Percentiles rank a stretch among this genome's conserved stretches.
These are phyloP conservation scores for Spinellus fusiger DNA, from an alignment of 192 early-diverging fungal species.

Conservation along the genomic window DNA sequence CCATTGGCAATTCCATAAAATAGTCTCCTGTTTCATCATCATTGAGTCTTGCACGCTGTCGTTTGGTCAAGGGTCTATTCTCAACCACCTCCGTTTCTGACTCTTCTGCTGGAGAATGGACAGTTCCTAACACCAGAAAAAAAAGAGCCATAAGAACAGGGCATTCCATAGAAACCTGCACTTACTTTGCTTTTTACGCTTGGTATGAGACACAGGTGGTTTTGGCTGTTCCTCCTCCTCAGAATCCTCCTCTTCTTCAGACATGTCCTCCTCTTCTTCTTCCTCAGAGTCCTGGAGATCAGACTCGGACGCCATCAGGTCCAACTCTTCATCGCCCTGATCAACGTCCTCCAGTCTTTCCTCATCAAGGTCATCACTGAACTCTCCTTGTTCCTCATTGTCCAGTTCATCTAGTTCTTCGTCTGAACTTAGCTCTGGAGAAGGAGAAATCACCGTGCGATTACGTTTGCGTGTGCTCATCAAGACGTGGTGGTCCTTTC, in stretches of 20 bases:
- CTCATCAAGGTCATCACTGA: constrained; percentile 17
- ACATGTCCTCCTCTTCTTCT: constrained; percentile 1
- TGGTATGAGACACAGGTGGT: background rate
- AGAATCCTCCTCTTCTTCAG: constrained; percentile 5
- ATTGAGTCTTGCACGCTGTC: constrained; percentile 64
- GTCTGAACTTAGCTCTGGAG: background rate
- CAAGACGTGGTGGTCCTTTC: background rate
- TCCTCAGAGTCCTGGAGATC: constrained; percentile 10
- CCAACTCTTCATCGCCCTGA: background rate
- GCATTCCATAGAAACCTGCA: background rate
- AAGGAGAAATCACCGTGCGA: background rate
- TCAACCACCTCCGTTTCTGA: constrained; percentile 21
- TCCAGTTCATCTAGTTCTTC: constrained; percentile 14
- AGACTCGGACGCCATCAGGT: constrained; percentile 3
- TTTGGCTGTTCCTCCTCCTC: background rate
- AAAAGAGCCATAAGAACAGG: background rate
- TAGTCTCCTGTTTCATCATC: constrained; percentile 52
- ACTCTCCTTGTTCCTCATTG: constrained; percentile 5
- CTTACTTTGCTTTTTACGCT: background rate
- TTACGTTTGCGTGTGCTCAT: background rate
- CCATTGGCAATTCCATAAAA: constrained; percentile 57
- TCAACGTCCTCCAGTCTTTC: constrained; percentile 11
- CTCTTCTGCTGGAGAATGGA: background rate
- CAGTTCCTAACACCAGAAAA: too few relatives aligned
- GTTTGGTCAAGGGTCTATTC: constrained; percentile 54